A percentile compares a stretch with the other conserved stretches of the same genome.
Conservation (phyloP, 441 rosid genomes). For the Gossypium schwendimanii region DNA sequence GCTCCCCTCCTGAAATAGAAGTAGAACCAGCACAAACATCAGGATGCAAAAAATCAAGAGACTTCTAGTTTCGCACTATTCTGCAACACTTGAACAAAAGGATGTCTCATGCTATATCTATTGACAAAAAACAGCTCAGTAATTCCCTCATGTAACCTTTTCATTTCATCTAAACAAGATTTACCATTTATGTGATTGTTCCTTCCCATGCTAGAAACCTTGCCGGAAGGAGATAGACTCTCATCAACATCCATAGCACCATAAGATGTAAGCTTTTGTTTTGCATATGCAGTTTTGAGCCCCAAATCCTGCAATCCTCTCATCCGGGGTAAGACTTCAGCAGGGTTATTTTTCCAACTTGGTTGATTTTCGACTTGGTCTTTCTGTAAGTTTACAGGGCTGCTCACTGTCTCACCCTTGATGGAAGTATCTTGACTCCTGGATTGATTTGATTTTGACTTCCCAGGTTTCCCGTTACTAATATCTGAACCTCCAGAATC, state of each 20-base stretch:
- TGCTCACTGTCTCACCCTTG: constrained; percentile 30
- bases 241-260: constrained; percentile 41
- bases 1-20: constrained; percentile 53
- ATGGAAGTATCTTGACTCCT: constrained; percentile 24
- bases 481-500: constrained; percentile 42
- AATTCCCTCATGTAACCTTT: constrained; percentile 13
- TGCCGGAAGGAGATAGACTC: constrained; percentile 38
- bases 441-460: constrained; percentile 24
- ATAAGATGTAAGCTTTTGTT: constrained; percentile 45
- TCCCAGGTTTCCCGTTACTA: constrained; percentile 32
- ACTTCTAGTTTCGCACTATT: constrained; percentile 15
- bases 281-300: constrained; percentile 44
- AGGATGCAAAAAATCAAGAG: constrained; percentile 18
- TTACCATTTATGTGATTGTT: constrained; percentile 49
- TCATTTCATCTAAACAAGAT: constrained; percentile 22
- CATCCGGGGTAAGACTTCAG: constrained; percentile 61
- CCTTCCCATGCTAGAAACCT: constrained; percentile 42
- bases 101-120: constrained; percentile 16
- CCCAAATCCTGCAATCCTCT: constrained; percentile 90
- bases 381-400: constrained; percentile 21
- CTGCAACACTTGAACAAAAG: constrained; percentile 18
- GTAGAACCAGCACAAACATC: constrained; percentile 23
- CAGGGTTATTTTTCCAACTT: constrained; percentile 38
- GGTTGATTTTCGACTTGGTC: constrained; percentile 36
- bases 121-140: constrained; percentile 12